These are phyloP conservation scores for Claviceps sp. DNA, from an alignment of 2,329 filamentous ascomycete genomes.

Conservation along the genomic window DNA sequence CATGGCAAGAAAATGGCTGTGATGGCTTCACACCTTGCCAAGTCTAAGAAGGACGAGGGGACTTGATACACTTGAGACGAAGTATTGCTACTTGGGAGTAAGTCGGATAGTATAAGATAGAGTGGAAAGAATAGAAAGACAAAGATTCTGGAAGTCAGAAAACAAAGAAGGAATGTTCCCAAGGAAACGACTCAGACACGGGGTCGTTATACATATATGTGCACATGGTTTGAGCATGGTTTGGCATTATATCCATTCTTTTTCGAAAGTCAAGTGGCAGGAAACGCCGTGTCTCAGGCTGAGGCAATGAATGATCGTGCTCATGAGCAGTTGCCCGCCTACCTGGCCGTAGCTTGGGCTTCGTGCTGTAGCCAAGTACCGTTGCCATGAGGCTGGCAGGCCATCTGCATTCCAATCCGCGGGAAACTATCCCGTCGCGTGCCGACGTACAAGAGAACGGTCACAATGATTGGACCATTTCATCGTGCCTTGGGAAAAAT, in stretches of 20 bases:
- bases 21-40: neutral
- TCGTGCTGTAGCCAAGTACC: neutral
- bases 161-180: neutral
- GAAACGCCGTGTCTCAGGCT: neutral
- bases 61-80: neutral
- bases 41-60: neutral
- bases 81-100: neutral
- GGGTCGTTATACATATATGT: constrained; percentile 7
- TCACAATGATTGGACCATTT: neutral
- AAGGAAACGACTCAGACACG: constrained; percentile 1
- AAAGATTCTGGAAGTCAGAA: neutral
- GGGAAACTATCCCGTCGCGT: neutral
- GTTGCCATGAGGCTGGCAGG: neutral
- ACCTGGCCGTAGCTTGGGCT: neutral
- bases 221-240: no score
- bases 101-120: neutral
- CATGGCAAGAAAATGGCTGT: constrained; percentile 10
- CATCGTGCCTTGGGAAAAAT: no score
- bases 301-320: neutral
- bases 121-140: neutral
- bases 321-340: neutral
- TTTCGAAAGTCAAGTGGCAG: constrained; percentile 4
- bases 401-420: neutral
- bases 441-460: neutral
- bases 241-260: neutral